Evolutionary conservation across 768 basidiomycete species (phyloP).

Genomic region (Dentipellis sp.): DNA sequence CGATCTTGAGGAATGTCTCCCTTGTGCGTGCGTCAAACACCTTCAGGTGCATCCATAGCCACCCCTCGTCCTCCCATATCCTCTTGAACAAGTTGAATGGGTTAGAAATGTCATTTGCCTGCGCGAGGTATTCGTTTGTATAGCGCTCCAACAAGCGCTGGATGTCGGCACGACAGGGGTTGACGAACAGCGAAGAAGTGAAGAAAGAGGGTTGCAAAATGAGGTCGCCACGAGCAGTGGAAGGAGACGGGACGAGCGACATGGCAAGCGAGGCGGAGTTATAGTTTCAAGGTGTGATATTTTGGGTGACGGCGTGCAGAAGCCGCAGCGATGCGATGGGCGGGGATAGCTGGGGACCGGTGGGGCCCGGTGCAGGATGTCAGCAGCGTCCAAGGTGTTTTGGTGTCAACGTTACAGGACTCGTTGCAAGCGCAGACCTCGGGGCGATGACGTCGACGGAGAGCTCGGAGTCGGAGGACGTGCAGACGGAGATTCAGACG

Average conservation of each 20-base stretch:
- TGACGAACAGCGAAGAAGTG: constrained; percentile 66
- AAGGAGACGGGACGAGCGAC: constrained; percentile 44
- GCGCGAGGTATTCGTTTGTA: constrained; percentile 34
- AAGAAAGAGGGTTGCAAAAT: constrained; percentile 69
- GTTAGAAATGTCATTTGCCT: constrained; percentile 18
- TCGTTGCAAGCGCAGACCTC: no score
- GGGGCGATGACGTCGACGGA: no score
- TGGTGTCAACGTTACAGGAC: no score
- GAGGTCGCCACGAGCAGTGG: constrained; percentile 49
- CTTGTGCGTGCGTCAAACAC: constrained; percentile 61
- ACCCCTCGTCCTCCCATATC: constrained; percentile 58
- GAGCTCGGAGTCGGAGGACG: no score
- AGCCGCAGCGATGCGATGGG: background rate
- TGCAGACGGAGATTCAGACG: no score
- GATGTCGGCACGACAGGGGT: constrained; percentile 57
- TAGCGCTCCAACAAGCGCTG: constrained; percentile 42
- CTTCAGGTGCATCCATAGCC: constrained; percentile 71
- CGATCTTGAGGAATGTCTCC: constrained; percentile 49
- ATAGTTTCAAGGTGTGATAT: background rate
- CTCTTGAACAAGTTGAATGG: constrained; percentile 68
- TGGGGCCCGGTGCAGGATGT: no score
- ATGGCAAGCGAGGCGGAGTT: constrained; percentile 15
- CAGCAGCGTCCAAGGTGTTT: no score
- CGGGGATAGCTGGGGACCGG: background rate
- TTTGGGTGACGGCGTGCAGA: background rate